These are phyloP conservation scores for Corrigiola litoralis DNA, from an alignment of 179 eudicot species.

Conservation along the genomic window DNA sequence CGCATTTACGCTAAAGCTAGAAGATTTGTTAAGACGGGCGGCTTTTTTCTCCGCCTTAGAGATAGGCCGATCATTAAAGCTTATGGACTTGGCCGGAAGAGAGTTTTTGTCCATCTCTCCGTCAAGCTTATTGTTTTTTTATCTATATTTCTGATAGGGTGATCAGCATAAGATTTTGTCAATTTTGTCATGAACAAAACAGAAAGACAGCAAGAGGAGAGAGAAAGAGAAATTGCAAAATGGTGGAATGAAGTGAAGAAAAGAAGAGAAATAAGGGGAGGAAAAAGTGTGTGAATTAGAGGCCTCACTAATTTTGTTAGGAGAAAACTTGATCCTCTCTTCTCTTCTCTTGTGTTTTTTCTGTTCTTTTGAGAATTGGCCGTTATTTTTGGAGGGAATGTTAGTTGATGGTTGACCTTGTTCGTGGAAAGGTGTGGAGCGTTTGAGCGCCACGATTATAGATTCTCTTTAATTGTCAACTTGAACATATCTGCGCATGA, in stretches of 20 bases:
- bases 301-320: conserved; percentile 1
- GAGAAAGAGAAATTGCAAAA: conserved; percentile 1
- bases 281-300: not conserved
- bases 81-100: conserved; percentile 24
- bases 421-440: not conserved
- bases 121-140: not conserved
- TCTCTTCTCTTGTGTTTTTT: not conserved
- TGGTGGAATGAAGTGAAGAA: not conserved
- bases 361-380: not conserved
- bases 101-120: conserved; percentile 20
- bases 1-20: conserved; percentile 18
- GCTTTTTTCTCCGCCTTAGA: conserved; percentile 1
- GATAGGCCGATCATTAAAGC: conserved; percentile 20
- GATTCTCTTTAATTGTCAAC: not conserved
- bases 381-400: conserved; percentile 27
- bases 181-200: conserved; percentile 5
- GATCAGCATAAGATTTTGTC: not conserved
- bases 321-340: conserved; percentile 4
- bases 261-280: conserved; percentile 13
- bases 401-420: conserved; percentile 25
- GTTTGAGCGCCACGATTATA: conserved; percentile 19
- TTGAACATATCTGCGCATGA: not conserved
- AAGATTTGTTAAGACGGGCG: conserved; percentile 20
- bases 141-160: not conserved
- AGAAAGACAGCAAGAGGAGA: conserved; percentile 12